phyloP scores from a whole-genome alignment of 2,329 filamentous ascomycete genomes.

The Penicillium frequentans region DNA sequence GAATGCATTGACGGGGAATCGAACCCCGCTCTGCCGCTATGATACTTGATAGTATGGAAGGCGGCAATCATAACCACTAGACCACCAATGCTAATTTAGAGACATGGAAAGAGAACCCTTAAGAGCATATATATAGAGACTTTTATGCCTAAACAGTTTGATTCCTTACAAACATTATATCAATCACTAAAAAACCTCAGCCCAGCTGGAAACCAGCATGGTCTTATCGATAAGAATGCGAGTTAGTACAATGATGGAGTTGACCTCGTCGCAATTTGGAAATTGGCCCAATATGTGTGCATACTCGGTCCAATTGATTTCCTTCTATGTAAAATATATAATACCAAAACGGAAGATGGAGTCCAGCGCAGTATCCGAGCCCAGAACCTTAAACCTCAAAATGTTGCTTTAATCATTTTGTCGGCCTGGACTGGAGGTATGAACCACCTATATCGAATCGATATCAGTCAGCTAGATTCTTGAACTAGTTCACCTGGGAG shows the following conservation, averaged over 20 bases:
- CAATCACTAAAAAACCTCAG: background rate
- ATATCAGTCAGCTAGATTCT: background rate
- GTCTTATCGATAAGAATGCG: background rate
- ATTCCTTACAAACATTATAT: no score
- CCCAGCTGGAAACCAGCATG: background rate
- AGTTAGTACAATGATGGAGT: no score
- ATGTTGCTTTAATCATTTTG: background rate
- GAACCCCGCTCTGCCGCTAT: background rate
- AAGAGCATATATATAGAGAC: background rate
- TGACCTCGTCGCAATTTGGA: no score
- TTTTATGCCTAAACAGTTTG: background rate
- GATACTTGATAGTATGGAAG: background rate
- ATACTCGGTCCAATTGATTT: no score
- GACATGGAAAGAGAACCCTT: fast-evolving
- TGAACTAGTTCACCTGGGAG: background rate
- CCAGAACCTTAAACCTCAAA: background rate
- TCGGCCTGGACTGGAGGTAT: background rate
- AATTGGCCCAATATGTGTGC: no score
- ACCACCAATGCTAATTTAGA: background rate
- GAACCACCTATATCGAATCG: background rate
- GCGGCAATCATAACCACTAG: no score
- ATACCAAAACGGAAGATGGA: no score
- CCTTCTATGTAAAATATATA: background rate
- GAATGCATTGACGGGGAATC: background rate
- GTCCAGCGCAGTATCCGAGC: no score